phyloP scores from a whole-genome alignment of 352 stramenopile species.

The Phytophthora sojae region DNA sequence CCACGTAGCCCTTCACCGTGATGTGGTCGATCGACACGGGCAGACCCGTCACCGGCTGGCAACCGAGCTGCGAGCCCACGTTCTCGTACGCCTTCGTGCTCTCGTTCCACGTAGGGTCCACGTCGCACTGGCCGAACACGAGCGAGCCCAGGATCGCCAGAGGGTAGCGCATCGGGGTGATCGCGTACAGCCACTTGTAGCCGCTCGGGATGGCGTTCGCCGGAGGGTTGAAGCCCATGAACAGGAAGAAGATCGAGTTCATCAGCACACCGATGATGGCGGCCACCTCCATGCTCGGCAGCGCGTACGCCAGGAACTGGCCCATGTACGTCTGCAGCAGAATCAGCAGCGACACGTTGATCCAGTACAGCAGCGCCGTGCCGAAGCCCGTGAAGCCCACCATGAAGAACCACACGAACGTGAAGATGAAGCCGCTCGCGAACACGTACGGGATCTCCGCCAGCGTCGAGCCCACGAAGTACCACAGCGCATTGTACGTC shows the following conservation, averaged over 20 bases:
- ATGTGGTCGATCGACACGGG: slow-evolving; percentile 26
- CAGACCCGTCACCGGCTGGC: slow-evolving; percentile 25
- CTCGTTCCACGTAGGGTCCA: slow-evolving; percentile 35
- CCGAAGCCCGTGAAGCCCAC: slow-evolving; percentile 42
- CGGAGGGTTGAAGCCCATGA: slow-evolving; percentile 44
- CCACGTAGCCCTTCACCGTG: slow-evolving; percentile 27
- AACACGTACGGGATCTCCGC: slow-evolving; percentile 34
- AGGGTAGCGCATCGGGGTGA: slow-evolving; percentile 41
- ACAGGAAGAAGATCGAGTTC: slow-evolving; percentile 34
- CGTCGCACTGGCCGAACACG: slow-evolving; percentile 37
- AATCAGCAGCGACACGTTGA: slow-evolving; percentile 27
- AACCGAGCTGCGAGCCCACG: slow-evolving; percentile 28
- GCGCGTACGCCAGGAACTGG: slow-evolving; percentile 30
- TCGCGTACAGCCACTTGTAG: slow-evolving; percentile 41
- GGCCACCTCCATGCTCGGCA: slow-evolving; percentile 27
- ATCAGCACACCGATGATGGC: slow-evolving; percentile 33
- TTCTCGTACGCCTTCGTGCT: slow-evolving; percentile 22
- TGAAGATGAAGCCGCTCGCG: slow-evolving; percentile 30
- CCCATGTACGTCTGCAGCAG: slow-evolving; percentile 42
- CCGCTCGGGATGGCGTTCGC: slow-evolving; percentile 34
- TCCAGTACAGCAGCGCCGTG: slow-evolving; percentile 26
- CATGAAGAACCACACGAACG: slow-evolving; percentile 31
- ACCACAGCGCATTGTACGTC: slow-evolving; percentile 25
- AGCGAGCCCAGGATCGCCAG: slow-evolving; percentile 24
- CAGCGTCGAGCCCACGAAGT: slow-evolving; percentile 20